Evolutionary conservation across 805 yeast genomes (phyloP), one percentile per base, ranked within the genome.

Genomic region (Cyberlindnera maritima): DNA sequence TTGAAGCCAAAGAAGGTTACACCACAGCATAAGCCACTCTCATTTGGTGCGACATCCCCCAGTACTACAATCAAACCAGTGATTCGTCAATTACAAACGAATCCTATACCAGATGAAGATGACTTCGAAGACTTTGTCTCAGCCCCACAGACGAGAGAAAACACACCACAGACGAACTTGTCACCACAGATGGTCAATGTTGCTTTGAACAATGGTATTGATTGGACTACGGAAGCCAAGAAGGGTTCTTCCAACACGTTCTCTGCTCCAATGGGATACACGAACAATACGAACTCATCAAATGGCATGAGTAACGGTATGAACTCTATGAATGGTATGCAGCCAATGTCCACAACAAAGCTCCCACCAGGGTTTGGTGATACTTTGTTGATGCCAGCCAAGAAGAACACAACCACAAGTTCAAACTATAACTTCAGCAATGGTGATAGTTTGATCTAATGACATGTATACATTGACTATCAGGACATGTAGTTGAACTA

Each of bases 301-400:
- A 28, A 28, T 36, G 46, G 29, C 25, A 32, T 37, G 9, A 21
- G 18, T 26, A 35, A 35, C 37, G 20, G 25, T 18, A 35, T 35
- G 37, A 36, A 21, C 25, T 5, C 8, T 21, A 21, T 18, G 34
- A 26, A 26, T 25, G 15, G 19, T 20, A 36, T 28, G 31, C 8
- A 6, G 9, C 13, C 19, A 21, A 23, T n/a, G 31, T 28, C 31
- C n/a, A 25, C 23, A 3, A 34, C 53, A 2, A 52, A 61, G 33
- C 55, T 68, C 9, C 76, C 76, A 17, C 77, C 76, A 2, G 76
- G 77, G 6, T 71, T 72, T 44, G 68, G 72, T 1, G 61, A 64
- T 28, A 54, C 44, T 20, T 20, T 69, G 7, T 48, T 70, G n/a
- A 52, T 56, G 26, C 57, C 74, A 59, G 41, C 73, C 64, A 31